A percentile compares a stretch with the other conserved stretches of the same genome.
phyloP scores from a whole-genome alignment of 1,139 yeast genomes.

The Scheffersomyces illinoinensis region DNA sequence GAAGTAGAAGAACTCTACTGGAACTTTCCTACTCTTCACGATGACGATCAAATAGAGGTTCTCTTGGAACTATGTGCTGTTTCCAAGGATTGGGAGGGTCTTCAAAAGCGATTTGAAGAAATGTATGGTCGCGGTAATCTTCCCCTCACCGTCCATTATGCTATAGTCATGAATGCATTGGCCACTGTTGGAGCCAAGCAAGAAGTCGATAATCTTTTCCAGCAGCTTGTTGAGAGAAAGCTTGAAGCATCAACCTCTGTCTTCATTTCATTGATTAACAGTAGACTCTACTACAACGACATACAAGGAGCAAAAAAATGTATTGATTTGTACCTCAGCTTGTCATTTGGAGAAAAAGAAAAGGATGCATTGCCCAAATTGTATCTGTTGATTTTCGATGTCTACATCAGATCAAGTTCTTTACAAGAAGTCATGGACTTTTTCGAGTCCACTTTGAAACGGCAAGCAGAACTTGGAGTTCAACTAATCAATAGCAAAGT shows the following conservation, averaged over 20 bases:
- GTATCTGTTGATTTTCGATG: conserved; percentile 41
- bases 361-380: conserved; percentile 17
- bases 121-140: conserved; percentile 57
- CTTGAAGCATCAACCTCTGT: conserved; percentile 51
- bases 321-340: conserved; percentile 18
- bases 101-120: conserved; percentile 64
- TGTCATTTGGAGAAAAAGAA: neutral
- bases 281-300: conserved; percentile 48
- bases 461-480: conserved; percentile 16
- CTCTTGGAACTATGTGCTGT: conserved; percentile 52
- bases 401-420: conserved; percentile 37
- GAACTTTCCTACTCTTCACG: conserved; percentile 24
- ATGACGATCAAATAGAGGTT: conserved; percentile 44
- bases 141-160: conserved; percentile 61
- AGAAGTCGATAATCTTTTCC: conserved; percentile 54
- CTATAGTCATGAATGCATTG: conserved; percentile 63
- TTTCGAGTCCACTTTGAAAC: conserved; percentile 32
- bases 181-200: conserved; percentile 56
- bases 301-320: conserved; percentile 35
- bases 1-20: conserved; percentile 28
- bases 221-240: conserved; percentile 46
- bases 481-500: conserved; percentile 20
- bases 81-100: conserved; percentile 55
- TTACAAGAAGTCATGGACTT: conserved; percentile 40
- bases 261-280: conserved; percentile 48